phyloP scores from a whole-genome alignment of 306 rosid species.

The Fragaria nilgerrensis region DNA sequence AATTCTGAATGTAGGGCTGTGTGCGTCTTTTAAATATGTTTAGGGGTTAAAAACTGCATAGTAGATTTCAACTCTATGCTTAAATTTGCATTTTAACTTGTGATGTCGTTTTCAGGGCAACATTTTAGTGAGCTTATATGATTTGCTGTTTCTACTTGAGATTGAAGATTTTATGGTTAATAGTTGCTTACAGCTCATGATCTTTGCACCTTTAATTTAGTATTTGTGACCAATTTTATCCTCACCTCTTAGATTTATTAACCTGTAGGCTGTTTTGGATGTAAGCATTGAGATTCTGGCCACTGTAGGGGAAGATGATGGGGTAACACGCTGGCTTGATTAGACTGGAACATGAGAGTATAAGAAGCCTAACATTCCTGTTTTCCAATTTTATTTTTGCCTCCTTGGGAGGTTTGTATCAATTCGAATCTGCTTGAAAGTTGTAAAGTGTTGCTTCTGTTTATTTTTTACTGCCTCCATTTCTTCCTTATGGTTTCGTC shows the following conservation, averaged over 20 bases:
- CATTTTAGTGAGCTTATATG: neutral
- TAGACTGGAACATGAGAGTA: conserved; percentile 28
- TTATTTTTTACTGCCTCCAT: neutral
- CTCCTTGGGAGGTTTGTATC: conserved; percentile 37
- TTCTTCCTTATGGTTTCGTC: neutral
- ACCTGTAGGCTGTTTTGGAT: conserved; percentile 81
- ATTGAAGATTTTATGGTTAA: neutral
- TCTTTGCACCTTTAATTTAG: neutral
- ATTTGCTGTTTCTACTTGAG: neutral
- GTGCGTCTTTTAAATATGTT: neutral
- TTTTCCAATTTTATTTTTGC: neutral
- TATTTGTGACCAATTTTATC: neutral
- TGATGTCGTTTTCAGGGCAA: neutral
- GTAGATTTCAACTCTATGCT: neutral
- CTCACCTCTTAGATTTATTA: conserved; percentile 8
- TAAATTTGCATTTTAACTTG: neutral
- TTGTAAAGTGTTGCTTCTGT: conserved; percentile 36
- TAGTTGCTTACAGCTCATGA: neutral
- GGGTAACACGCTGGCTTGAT: conserved; percentile 94
- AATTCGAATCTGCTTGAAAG: conserved; percentile 34
- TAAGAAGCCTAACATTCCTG: conserved; percentile 9
- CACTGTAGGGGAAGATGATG: conserved; percentile 69
- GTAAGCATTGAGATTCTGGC: conserved; percentile 84
- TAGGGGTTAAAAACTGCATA: neutral
- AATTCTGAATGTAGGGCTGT: neutral